Base-by-base conservation (phyloP, 768 basidiomycete species). In the Rhizopogon vinicolor region DNA sequence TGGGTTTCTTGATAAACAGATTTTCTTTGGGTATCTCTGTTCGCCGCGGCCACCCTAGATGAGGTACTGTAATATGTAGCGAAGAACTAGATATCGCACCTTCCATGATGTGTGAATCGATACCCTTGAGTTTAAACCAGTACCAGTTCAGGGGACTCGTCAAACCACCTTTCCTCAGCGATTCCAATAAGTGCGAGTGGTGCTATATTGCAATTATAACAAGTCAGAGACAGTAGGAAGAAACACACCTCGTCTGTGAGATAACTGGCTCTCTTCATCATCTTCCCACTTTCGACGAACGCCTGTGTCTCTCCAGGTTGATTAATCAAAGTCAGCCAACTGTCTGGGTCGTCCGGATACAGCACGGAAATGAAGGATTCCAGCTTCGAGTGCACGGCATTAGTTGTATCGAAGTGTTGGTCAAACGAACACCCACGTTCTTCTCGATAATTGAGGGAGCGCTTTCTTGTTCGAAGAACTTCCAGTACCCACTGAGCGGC, bases 401-500 rank as follows among this genome's bases (percentile, higher is more conserved):
- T 4, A 35, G 41, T 50, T n/a, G 7, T 3, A 19, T 48, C 12
- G 41, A 40, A 33, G 18, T 22, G 37, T 29, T 40, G 33, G 33
- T 39, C 39, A 33, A 14, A 51, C 18, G 63, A 14, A 51, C 18
- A 63, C 72, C 18, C 51, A 77, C 75, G 43, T 73, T 66, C 1
- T 62, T 61, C 53, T 74, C 70, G 22, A 75, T 72, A 55, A 69
- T 7, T 12, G 46, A 50, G 3, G 69, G 66, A 6, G 74, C 71
- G 6, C 61, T 67, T 7, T 69, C 68, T 44, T 60, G 60, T 4
- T 53, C 57, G 39, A 79, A 62, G 52, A 72, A 75, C 48, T 60
- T 60, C 75, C 75, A 78, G 56, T 78, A 80, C 5, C 77, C 78
- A 53, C 71, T 60, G 12, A 74, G 50, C 14, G 77, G 76, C 29